These are phyloP conservation scores for Coprinopsis strossmayeri DNA, from an alignment of 768 basidiomycete genomes.

Conservation along the genomic window DNA sequence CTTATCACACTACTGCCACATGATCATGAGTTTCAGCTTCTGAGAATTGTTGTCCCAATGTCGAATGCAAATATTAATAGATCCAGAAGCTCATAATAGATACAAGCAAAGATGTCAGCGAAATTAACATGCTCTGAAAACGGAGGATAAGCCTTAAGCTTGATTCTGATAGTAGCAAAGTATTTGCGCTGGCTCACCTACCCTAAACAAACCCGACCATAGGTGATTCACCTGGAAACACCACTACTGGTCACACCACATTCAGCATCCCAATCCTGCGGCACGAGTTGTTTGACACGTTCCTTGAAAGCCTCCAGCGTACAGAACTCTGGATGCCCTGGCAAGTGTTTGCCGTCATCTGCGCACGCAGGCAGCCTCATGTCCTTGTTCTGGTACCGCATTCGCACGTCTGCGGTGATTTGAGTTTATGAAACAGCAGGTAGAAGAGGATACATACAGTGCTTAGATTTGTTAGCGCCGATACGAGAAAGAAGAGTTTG, in stretches of 20 bases:
- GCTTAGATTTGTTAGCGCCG: conserved; percentile 15
- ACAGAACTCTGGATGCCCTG: conserved; percentile 70
- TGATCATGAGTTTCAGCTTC: too few relatives aligned
- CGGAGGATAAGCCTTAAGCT: too few relatives aligned
- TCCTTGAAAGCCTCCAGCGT: conserved; percentile 56
- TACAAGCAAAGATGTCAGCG: too few relatives aligned
- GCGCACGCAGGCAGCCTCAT: conserved; percentile 61
- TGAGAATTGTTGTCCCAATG: too few relatives aligned
- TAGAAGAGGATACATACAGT: conserved; percentile 21
- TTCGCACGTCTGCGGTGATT: conserved; percentile 48
- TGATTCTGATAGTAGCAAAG: too few relatives aligned
- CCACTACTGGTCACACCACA: conserved; percentile 26
- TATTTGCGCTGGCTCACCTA: too few relatives aligned
- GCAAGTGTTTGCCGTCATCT: conserved; percentile 57
- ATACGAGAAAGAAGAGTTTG: conserved; percentile 39
- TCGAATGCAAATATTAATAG: too few relatives aligned
- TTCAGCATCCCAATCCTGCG: conserved; percentile 58
- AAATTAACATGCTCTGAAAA: too few relatives aligned
- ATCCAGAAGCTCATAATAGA: too few relatives aligned
- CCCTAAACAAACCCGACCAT: too few relatives aligned
- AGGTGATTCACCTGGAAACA: not conserved
- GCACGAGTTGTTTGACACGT: conserved; percentile 59
- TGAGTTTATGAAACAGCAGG: not conserved
- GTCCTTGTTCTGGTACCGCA: conserved; percentile 69
- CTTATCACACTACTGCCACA: too few relatives aligned